phyloP scores from a whole-genome alignment of 768 basidiomycete species.

The Ramaria sp. region DNA sequence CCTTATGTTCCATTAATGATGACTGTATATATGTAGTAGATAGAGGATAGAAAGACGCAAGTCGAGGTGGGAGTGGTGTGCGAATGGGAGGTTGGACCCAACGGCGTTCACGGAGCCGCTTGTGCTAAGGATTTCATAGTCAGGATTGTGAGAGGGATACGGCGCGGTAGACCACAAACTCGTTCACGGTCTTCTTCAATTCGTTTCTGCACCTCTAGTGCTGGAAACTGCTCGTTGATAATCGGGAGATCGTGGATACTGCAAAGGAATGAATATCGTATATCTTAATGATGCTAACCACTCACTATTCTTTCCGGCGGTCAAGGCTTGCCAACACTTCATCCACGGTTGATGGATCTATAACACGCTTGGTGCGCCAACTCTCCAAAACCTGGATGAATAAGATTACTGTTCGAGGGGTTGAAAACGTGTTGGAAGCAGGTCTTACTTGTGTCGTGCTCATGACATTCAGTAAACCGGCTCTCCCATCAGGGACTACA shows the following conservation, averaged over 20 bases:
- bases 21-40: neutral
- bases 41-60: constrained; percentile 53
- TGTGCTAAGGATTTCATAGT: constrained; percentile 34
- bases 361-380: constrained; percentile 76
- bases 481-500: constrained; percentile 83
- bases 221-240: constrained; percentile 9
- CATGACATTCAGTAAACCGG: constrained; percentile 78
- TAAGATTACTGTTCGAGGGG: neutral
- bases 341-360: constrained; percentile 72
- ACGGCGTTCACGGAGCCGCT: constrained; percentile 78
- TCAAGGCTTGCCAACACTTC: constrained; percentile 50
- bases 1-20: neutral
- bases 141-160: neutral
- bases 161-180: constrained; percentile 15
- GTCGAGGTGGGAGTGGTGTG: constrained; percentile 23
- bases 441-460: constrained; percentile 69
- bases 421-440: neutral
- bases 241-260: constrained; percentile 8
- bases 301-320: constrained; percentile 26
- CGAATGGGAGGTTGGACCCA: constrained; percentile 63
- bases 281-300: neutral
- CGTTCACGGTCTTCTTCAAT: constrained; percentile 91
- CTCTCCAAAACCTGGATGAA: constrained; percentile 70
- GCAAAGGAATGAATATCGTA: neutral
- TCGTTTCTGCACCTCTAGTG: constrained; percentile 61